phyloP scores from a whole-genome alignment of 2,329 filamentous ascomycete species.

The Aspergillus hiratsukae region DNA sequence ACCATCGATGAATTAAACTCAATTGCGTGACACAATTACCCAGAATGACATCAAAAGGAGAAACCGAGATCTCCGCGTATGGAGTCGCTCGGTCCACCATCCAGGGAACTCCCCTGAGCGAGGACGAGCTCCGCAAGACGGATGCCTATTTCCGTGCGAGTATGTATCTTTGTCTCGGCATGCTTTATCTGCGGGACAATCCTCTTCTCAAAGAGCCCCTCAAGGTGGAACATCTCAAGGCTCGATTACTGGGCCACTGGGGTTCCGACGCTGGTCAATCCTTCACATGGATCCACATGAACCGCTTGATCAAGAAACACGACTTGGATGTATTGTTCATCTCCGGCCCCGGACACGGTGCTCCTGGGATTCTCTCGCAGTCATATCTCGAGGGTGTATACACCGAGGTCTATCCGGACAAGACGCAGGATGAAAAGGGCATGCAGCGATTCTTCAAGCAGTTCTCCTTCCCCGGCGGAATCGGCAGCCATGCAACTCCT shows the following conservation, averaged over 20 bases:
- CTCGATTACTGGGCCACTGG: slow-evolving; percentile 71
- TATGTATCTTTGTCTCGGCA: slow-evolving; percentile 70
- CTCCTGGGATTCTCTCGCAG: slow-evolving; percentile 70
- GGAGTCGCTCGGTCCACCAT: slow-evolving; percentile 63
- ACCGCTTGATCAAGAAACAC: slow-evolving; percentile 76
- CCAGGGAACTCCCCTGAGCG: slow-evolving; percentile 56
- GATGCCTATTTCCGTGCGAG: slow-evolving; percentile 71
- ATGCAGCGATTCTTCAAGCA: slow-evolving; percentile 75
- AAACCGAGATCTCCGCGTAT: slow-evolving; percentile 57
- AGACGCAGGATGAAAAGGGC: slow-evolving; percentile 63
- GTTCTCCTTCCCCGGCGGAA: slow-evolving; percentile 76
- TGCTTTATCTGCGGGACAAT: slow-evolving; percentile 75
- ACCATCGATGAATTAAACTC: not conserved
- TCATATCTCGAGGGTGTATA: slow-evolving; percentile 75
- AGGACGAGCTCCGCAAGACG: slow-evolving; percentile 64
- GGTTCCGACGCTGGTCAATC: slow-evolving; percentile 76
- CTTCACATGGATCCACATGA: slow-evolving; percentile 79
- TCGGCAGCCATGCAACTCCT: slow-evolving; percentile 72
- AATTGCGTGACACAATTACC: not conserved
- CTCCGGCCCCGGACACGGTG: slow-evolving; percentile 73
- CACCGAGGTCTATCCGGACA: slow-evolving; percentile 71
- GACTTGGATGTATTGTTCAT: slow-evolving; percentile 68
- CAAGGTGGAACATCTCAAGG: slow-evolving; percentile 66
- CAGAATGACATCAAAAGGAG: slow-evolving; percentile 21
- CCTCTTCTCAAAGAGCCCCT: slow-evolving; percentile 67